Evolutionary conservation across 1,139 yeast genomes (phyloP).

Genomic region (Blastobotrys illinoisensis): DNA sequence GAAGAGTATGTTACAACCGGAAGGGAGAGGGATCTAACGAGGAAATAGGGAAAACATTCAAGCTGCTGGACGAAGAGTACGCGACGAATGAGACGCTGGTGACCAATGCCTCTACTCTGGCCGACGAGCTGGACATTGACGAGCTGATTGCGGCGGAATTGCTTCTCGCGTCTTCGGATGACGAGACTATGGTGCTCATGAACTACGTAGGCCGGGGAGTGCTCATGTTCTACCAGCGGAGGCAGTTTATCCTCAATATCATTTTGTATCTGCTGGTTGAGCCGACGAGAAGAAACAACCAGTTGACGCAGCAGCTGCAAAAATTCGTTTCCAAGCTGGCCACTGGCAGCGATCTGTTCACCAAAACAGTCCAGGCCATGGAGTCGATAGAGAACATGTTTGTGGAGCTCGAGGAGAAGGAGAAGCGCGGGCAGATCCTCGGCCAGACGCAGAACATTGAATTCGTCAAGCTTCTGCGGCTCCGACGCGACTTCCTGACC

Average conservation of each 20-base stretch:
- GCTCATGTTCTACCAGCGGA: constrained; percentile 62
- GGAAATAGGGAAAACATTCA: constrained; percentile 37
- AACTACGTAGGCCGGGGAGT: constrained; percentile 62
- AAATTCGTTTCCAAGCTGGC: constrained; percentile 23
- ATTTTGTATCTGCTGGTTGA: constrained; percentile 45
- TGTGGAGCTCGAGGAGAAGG: constrained; percentile 51
- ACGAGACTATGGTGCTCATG: constrained; percentile 46
- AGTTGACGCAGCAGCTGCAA: constrained; percentile 16
- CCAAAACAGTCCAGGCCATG: constrained; percentile 48
- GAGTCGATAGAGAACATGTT: constrained; percentile 52
- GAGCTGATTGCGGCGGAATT: constrained; percentile 61
- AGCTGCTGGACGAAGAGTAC: constrained; percentile 45
- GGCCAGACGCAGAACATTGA: constrained; percentile 43
- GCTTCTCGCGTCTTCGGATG: constrained; percentile 40
- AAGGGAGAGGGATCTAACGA: background rate
- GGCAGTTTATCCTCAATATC: constrained; percentile 66
- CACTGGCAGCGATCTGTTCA: constrained; percentile 20
- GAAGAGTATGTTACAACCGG: constrained; percentile 39
- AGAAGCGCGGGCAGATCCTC: constrained; percentile 60
- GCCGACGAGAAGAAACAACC: constrained; percentile 11
- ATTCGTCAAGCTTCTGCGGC: constrained; percentile 51
- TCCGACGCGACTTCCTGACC: constrained; percentile 57
- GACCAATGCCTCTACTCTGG: constrained; percentile 42
- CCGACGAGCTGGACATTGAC: constrained; percentile 68
- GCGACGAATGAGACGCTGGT: constrained; percentile 51